Evolutionary conservation across 106 monocot genomes (phyloP), one percentile per base, ranked within the genome.

Genomic region (Posidonia australis): DNA sequence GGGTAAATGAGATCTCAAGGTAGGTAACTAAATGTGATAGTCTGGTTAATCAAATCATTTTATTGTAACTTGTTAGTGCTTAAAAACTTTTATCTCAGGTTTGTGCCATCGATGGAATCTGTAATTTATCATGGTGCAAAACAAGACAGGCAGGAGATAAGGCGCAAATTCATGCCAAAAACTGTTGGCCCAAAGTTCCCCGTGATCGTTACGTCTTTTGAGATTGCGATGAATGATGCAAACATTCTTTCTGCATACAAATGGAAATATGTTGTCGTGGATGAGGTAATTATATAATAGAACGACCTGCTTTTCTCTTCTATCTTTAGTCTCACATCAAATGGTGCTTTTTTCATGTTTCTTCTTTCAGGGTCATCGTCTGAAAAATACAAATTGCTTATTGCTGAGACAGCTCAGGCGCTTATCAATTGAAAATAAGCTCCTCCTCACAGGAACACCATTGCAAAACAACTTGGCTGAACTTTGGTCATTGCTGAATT

Each of bases 391-490:
- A 27, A 90, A 96, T 22, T 90, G 96, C 70, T 19, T 76, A 12
- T 48, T 96, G 61, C 57, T 96, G 54, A 80, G 68, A 62, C 80
- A 87, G 62, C 42, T 96, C 16, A 82, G 77, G 57, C 84, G 82
- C 32, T 54, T 96, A 66, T 82, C 84, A 65, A 90, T 90, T 48
- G 96, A 96, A 63, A 96, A 96, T 65, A 96, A 96, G 60, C 96
- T 96, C 69, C 90, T 96, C 54, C 73, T 96, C n/a, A 96, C 96
- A 55, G 96, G 96, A 76, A 96, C 96, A 58, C 96, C 96, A 24
- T 67, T 96, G 51, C 96, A 96, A 60, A 96, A 96, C 65, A 96
- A 91, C 58, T 77, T 96, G 65, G 84, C 96, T 54, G 96, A 96
- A 47, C 78, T 96, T 54, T 96, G 96, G 96, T 96, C 96, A 23